These are phyloP conservation scores for Umbilicus rupestris DNA, from an alignment of 164 flowering plant species.

Conservation along the genomic window DNA sequence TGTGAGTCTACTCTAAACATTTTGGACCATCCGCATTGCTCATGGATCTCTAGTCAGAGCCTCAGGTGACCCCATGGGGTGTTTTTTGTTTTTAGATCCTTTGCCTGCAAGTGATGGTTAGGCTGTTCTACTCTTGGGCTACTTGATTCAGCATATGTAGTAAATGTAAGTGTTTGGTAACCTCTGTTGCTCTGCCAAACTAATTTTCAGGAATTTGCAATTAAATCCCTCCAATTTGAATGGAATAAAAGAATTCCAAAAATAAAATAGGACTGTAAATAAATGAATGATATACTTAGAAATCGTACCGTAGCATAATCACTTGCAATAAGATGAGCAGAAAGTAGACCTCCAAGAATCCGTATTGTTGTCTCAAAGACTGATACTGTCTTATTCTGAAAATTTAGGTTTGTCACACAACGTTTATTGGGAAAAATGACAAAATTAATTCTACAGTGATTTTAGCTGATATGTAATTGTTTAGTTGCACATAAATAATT, in stretches of 20 bases:
- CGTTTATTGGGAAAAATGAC: background rate
- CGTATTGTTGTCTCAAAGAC: conserved; percentile 93
- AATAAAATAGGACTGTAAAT: background rate
- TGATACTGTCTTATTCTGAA: conserved; percentile 97
- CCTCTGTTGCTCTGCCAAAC: background rate
- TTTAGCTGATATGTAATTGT: background rate
- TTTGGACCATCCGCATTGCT: background rate
- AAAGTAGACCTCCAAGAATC: conserved; percentile 87
- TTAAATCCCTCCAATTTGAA: background rate
- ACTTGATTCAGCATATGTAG: background rate
- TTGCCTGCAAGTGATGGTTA: background rate
- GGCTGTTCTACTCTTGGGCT: background rate
- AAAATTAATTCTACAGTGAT: background rate
- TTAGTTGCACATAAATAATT: background rate
- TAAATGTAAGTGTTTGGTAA: background rate
- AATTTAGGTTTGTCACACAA: background rate
- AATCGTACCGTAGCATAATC: conserved; percentile 76
- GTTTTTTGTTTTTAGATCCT: background rate
- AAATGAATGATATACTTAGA: background rate
- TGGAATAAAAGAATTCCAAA: background rate
- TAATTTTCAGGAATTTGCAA: background rate
- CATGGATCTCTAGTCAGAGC: background rate
- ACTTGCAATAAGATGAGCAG: conserved; percentile 96
- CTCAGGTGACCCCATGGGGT: background rate
- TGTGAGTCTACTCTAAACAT: background rate